These are phyloP conservation scores for Inonotus hispidus DNA, from an alignment of 1,284 basidiomycete species.

Conservation along the genomic window DNA sequence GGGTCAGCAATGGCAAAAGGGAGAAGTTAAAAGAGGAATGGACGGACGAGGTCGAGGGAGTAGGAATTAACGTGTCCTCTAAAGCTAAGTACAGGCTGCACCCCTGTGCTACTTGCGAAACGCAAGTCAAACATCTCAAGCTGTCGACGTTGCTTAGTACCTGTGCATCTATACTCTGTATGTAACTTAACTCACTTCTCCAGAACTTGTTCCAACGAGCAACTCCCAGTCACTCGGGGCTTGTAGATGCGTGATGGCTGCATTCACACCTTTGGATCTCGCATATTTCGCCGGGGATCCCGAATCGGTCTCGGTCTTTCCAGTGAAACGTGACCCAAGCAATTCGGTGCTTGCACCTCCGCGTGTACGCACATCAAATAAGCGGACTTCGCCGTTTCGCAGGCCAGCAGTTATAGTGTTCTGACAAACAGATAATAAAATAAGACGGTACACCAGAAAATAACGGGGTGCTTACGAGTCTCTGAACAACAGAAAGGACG, in stretches of 20 bases:
- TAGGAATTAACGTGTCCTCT: constrained; percentile 53
- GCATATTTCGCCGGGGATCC: not conserved
- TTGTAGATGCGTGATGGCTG: constrained; percentile 48
- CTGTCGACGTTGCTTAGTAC: constrained; percentile 30
- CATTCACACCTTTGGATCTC: constrained; percentile 21
- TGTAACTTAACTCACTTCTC: constrained; percentile 40
- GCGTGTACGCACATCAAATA: constrained; percentile 52
- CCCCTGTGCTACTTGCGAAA: constrained; percentile 33
- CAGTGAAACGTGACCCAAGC: constrained; percentile 33
- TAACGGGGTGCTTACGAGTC: constrained; percentile 33
- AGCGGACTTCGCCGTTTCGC: constrained; percentile 52
- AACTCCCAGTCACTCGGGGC: constrained; percentile 46
- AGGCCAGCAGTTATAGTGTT: constrained; percentile 52
- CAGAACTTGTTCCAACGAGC: constrained; percentile 53
- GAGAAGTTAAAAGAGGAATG: not conserved
- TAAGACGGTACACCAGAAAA: not conserved
- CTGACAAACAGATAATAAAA: constrained; percentile 30
- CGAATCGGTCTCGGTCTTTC: not conserved
- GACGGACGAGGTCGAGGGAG: constrained; percentile 44
- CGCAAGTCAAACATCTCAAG: constrained; percentile 63
- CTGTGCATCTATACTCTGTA: constrained; percentile 4
- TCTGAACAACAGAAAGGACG: constrained; percentile 50
- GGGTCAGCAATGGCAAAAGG: constrained; percentile 2
- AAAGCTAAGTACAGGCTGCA: constrained; percentile 42
- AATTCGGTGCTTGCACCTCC: constrained; percentile 32